These are phyloP conservation scores for Paraglomus occultum DNA, from an alignment of 192 early-diverging fungal genomes.

Conservation along the genomic window DNA sequence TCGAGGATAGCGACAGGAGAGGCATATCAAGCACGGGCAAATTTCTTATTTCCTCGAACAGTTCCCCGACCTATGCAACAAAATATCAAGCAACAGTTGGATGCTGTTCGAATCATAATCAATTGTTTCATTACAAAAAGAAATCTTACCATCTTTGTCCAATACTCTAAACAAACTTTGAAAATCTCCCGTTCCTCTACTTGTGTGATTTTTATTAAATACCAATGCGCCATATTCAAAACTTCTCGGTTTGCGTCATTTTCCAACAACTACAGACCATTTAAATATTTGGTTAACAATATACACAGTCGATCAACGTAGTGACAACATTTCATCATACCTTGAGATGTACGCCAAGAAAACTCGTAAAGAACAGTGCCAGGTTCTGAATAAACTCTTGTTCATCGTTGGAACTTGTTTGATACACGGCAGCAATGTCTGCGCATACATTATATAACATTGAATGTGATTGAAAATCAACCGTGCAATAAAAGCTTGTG, in stretches of 20 bases:
- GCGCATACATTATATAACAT: neutral
- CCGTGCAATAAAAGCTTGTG: neutral
- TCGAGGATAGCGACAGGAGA: conserved; percentile 59
- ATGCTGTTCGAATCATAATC: neutral
- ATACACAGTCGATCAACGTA: neutral
- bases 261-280: conserved; percentile 53
- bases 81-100: neutral
- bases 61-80: conserved; percentile 60
- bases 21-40: conserved; percentile 51
- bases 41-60: conserved; percentile 83
- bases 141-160: conserved; percentile 78
- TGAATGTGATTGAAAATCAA: neutral
- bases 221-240: conserved; percentile 79
- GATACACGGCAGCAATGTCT: conserved; percentile 83
- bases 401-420: conserved; percentile 81
- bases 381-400: conserved; percentile 98
- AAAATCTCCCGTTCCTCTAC: conserved; percentile 97
- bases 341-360: conserved; percentile 81
- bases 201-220: conserved; percentile 85
- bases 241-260: conserved; percentile 51
- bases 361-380: conserved; percentile 87
- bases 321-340: conserved; percentile 39
- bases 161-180: conserved; percentile 98
- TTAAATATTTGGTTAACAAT: conserved; percentile 13
- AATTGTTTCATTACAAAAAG: neutral